Base-by-base conservation (phyloP, 306 rosid species). In the Ziziphus jujuba region DNA sequence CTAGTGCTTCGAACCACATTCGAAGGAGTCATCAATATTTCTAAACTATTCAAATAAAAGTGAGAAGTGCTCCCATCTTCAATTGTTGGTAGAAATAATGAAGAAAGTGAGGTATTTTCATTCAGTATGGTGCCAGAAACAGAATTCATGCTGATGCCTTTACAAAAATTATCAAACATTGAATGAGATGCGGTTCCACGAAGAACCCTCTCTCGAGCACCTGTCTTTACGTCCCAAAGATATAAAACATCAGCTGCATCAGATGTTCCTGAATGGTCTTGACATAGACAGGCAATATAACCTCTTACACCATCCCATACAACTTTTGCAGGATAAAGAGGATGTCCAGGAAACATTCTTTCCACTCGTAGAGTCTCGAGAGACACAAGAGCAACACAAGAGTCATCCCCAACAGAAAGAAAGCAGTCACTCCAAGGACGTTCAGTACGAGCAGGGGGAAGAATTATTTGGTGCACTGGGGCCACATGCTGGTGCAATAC, bases 401-500 rank as follows among this genome's bases (percentile, higher is more conserved):
- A 90, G 73, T 93, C 98, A 71, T 90, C 96, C 75, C 98, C 98
- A 64, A 93, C 88, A 50, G 98, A 93, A 73, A 93, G 95, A 77
- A 93, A 90, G 71, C 96, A 90, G 65, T 85, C 81, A 54, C 86
- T 84, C 98, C 98, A 93, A 72, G 96, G 96, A 72, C 61, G 77
- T 54, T 61, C 81, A 10, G 96, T 90, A 69, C 51, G 70, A 68
- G 83, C 74, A 1, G 95, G 95, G 59, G 96, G 85, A 57, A 88
- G 91, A 82, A 93, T 82, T 78, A 93, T 86, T 83, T 93, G 98
- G 77, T 85, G 80, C 79, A 93, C 96, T 13, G 96, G 91, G 51
- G 86, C 90, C 73, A 93, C 97, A 70, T 93, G 98, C 70, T 93
- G 98, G 80, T 90, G 98, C 97, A 93, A 81, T 51, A 88, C 84